Evolutionary conservation across 768 basidiomycete genomes (phyloP).

Genomic region (Nidularia pulvinata): DNA sequence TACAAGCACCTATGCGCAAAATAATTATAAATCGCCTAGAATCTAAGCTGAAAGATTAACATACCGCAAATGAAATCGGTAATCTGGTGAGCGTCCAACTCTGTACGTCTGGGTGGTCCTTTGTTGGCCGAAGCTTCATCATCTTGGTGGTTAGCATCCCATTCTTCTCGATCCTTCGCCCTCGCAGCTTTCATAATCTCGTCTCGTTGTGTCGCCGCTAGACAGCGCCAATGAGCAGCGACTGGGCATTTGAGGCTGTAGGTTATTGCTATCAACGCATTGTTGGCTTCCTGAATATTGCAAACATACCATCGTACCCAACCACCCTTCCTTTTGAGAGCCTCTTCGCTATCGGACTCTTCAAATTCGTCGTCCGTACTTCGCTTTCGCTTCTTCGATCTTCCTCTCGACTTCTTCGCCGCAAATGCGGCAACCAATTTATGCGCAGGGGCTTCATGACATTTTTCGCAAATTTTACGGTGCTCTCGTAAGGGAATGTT

Average conservation of each 20-base stretch:
- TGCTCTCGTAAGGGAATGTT: conserved; percentile 57
- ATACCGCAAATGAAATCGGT: conserved; percentile 79
- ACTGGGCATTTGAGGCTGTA: conserved; percentile 77
- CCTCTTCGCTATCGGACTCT: conserved; percentile 53
- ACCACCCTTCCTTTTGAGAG: conserved; percentile 57
- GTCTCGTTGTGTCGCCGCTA: conserved; percentile 63
- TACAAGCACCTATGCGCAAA: conserved; percentile 45
- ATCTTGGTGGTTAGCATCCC: conserved; percentile 24
- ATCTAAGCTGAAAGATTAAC: conserved; percentile 5
- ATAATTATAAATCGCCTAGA: not conserved
- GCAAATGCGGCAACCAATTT: conserved; percentile 34
- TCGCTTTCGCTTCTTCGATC: conserved; percentile 34
- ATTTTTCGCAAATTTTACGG: conserved; percentile 71
- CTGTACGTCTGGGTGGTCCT: conserved; percentile 32
- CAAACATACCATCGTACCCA: conserved; percentile 80
- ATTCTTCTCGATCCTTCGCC: conserved; percentile 43
- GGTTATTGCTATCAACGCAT: conserved; percentile 15
- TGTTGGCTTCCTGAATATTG: not conserved
- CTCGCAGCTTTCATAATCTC: conserved; percentile 71
- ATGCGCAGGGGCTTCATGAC: conserved; percentile 61
- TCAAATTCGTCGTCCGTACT: conserved; percentile 49
- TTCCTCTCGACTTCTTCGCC: conserved; percentile 35
- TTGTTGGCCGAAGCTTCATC: conserved; percentile 13
- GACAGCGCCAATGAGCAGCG: conserved; percentile 75
- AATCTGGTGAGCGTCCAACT: conserved; percentile 51